A percentile compares a stretch with the other conserved stretches of the same genome.
These are phyloP conservation scores for Fusarium longipes DNA, from an alignment of 2,329 filamentous ascomycete species.

Conservation along the genomic window DNA sequence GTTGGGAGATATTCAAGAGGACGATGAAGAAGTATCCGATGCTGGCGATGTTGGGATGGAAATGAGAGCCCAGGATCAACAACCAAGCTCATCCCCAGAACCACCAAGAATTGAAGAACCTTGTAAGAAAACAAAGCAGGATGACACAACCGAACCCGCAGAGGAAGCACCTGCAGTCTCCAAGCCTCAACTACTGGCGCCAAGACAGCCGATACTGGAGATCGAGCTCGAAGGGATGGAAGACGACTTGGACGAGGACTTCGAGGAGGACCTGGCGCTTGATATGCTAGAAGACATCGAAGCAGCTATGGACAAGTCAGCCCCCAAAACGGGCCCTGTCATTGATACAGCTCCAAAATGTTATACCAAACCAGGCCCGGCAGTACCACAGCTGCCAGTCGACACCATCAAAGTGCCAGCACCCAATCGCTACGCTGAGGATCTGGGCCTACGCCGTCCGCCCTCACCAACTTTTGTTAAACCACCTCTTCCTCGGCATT, in stretches of 20 bases:
- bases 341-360: not conserved
- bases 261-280: constrained; percentile 44
- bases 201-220: not conserved
- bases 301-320: constrained; percentile 19
- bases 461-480: constrained; percentile 4
- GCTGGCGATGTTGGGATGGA: not conserved
- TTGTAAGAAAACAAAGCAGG: not conserved
- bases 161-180: not conserved
- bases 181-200: not conserved
- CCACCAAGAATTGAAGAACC: not conserved
- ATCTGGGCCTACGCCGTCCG: constrained; percentile 35
- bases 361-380: not conserved
- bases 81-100: not conserved
- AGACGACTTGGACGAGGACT: constrained; percentile 44
- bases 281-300: constrained; percentile 43
- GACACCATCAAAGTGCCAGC: not conserved
- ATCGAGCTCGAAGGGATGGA: constrained; percentile 36
- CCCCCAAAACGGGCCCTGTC: not conserved
- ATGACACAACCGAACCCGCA: not conserved
- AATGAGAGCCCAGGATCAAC: not conserved
- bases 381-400: not conserved
- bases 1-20: constrained; percentile 18
- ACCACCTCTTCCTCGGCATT: not conserved
- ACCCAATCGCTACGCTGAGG: constrained; percentile 29
- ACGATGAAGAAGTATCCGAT: constrained; percentile 27